These are phyloP conservation scores for Penicillium odoratum DNA, from an alignment of 495 filamentous ascomycete species.

Conservation along the genomic window DNA sequence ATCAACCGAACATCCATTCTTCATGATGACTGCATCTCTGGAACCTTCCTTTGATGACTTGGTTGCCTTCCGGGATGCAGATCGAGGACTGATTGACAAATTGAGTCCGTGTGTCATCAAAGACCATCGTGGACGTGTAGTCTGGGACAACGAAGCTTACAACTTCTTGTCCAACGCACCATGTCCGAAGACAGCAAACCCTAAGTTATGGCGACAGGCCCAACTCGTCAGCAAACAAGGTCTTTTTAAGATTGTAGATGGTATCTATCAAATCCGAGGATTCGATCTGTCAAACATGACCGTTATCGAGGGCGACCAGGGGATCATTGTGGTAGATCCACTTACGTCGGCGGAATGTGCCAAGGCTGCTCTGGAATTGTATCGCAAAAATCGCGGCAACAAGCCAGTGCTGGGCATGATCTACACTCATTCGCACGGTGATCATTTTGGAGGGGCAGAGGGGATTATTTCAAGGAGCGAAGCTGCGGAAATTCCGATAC, in stretches of 20 bases:
- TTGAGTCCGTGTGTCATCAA: no score
- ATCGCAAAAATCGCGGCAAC: background rate
- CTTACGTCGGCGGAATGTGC: background rate
- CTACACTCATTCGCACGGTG: conserved; percentile 28
- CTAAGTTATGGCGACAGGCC: background rate
- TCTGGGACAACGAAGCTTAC: conserved; percentile 19
- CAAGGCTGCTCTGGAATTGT: background rate
- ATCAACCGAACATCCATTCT: no score
- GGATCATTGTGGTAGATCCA: conserved; percentile 21
- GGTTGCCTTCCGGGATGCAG: no score
- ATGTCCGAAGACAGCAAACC: background rate
- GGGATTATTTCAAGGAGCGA: conserved; percentile 4
- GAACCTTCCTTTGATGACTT: no score
- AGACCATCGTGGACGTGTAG: background rate
- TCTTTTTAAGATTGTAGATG: background rate
- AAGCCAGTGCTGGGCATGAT: conserved; percentile 11
- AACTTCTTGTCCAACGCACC: conserved; percentile 2
- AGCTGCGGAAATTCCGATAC: conserved; percentile 13
- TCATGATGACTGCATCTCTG: no score
- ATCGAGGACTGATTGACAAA: no score
- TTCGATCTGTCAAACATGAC: conserved; percentile 26
- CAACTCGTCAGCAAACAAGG: background rate
- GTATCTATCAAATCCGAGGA: conserved; percentile 11
- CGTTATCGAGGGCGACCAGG: conserved; percentile 20
- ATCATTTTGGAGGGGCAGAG: conserved; percentile 25